Conservation (phyloP, 2,329 filamentous ascomycete species). For the Tothia fuscella region DNA sequence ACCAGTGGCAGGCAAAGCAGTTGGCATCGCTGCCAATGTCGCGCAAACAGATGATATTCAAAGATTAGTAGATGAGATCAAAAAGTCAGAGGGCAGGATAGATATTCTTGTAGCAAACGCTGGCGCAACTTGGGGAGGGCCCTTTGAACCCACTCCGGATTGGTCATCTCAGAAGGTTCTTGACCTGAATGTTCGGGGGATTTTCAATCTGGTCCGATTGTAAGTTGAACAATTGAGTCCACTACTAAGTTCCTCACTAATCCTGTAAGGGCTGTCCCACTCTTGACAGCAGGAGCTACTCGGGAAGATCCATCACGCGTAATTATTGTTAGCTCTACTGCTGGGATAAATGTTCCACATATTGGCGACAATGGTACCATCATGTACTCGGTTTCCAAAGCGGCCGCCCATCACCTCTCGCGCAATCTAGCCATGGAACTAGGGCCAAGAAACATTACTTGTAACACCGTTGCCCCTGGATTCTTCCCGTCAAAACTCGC, state of each 20-base stretch:
- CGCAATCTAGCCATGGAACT: constrained; percentile 29
- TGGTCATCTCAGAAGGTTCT: constrained; percentile 25
- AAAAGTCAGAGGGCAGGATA: constrained; percentile 20
- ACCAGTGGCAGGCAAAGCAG: constrained; percentile 20
- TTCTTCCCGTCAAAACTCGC: constrained; percentile 28
- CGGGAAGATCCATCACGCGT: constrained; percentile 24
- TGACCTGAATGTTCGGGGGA: constrained; percentile 28
- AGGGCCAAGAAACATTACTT: constrained; percentile 27
- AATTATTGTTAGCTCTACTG: constrained; percentile 25
- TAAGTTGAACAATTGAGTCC: constrained; percentile 12
- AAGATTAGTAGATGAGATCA: constrained; percentile 21
- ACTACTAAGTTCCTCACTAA: not conserved
- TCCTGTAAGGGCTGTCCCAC: constrained; percentile 20
- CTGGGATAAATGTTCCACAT: constrained; percentile 25
- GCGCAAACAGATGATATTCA: constrained; percentile 25
- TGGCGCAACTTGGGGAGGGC: constrained; percentile 27
- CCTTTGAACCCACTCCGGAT: constrained; percentile 26
- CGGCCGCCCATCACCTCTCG: constrained; percentile 26
- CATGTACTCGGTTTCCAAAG: constrained; percentile 29
- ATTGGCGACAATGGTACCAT: constrained; percentile 27
- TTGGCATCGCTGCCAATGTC: constrained; percentile 27
- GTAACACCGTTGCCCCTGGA: constrained; percentile 27
- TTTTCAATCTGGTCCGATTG: constrained; percentile 28
- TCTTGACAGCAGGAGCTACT: constrained; percentile 23
- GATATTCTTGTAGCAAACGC: constrained; percentile 30